Base-by-base conservation (phyloP, 2,329 filamentous ascomycete species). In the Sporothrix euskadiensis region DNA sequence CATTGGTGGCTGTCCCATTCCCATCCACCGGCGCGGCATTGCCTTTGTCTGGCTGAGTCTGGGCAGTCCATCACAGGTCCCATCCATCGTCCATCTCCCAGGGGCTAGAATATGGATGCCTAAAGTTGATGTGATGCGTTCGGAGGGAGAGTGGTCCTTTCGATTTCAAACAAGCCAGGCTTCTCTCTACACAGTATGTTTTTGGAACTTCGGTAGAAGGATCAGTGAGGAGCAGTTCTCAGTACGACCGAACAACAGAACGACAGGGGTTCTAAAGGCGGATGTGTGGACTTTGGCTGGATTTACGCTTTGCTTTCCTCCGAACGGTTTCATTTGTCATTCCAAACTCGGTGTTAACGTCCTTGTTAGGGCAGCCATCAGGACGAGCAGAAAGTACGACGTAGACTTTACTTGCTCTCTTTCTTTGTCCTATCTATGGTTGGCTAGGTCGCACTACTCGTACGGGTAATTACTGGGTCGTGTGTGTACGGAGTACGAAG, bases 101-200 rank as follows among this genome's bases (percentile, higher is more conserved):
- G 39, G 41, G 39, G 22, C 19, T 22, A 35, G 8, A 71, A 71
- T 39, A 71, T 71, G 69, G 69, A 71, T 71, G 69, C 69, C 69
- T 71, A 71, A 39, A 35, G 35, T 63, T 19, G 22, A 30, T 30
- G 39, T 66, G 39, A 47, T 66, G 61, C n/a, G 39, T 35, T 16
- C 14, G 26, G 19, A 8, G 44, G 47, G 14, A 52, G 7, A 19
- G 22, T 56, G 19, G 52, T 54, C 22, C n/a, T 54, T 19, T 49
- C 26, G 54, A 26, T 52, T 26, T 69, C 44, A 54, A 69, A 69
- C 65, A 54, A 26, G 44, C 47, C 47, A 69, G 47, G 44, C 66
- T 9, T 22, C 44, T 22, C 7, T 26, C 8, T 16, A 16, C 26
- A 26, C 26, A 26, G 26, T 26, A 26, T 41, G 10, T 44, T 32